Base-by-base conservation (phyloP, 2,329 filamentous ascomycete genomes). In the Fusarium penzigii region DNA sequence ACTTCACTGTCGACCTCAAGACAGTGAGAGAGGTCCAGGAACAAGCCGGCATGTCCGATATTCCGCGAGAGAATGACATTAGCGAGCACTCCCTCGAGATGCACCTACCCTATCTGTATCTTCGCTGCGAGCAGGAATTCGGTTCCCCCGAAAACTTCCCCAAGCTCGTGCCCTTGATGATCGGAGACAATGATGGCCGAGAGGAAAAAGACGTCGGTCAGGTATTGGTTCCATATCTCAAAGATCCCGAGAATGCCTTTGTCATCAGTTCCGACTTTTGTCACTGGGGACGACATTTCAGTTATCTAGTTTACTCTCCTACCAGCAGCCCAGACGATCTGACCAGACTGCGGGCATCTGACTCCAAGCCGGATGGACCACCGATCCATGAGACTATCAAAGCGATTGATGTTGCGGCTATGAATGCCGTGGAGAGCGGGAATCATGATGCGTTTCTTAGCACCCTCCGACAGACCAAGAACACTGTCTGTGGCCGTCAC, bases 221-320 rank as follows among this genome's bases (percentile, higher is more conserved):
- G 25, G 69, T 92, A n/a, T 77, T 99, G 8, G 83, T 89, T 1
- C 86, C 88, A 0, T 96, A 94, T 68, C 75, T 99, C 7, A 77
- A 79, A 34, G 88, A 96, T 61, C 83, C 87, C 0, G 75, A 80
- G 12, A 95, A 90, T 55, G 85, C 87, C 2, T 97, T 97, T 68
- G 82, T 99, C 55, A 82, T 97, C 57, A 94, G 89, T 70, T 96
- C 92, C 1, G 94, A 99, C 70, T 99, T 99, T 70, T 97, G 93
- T 59, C 94, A 99, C 72, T 99, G 94, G 94, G 94, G 94, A 11
- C 63, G 78, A 1, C 81, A 90, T 44, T 99, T 97, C 71, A 45
- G 44, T 49, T 99, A 97, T 71, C 90, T 86, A 29, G 88, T 88
- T 53, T 96, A 97, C 69, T 80, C 53, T 53, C 80, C 55, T 49